Evolutionary conservation across 148 eudicot genomes (phyloP), one percentile per base, ranked within the genome.

Genomic region (Vaccinium darrowii): DNA sequence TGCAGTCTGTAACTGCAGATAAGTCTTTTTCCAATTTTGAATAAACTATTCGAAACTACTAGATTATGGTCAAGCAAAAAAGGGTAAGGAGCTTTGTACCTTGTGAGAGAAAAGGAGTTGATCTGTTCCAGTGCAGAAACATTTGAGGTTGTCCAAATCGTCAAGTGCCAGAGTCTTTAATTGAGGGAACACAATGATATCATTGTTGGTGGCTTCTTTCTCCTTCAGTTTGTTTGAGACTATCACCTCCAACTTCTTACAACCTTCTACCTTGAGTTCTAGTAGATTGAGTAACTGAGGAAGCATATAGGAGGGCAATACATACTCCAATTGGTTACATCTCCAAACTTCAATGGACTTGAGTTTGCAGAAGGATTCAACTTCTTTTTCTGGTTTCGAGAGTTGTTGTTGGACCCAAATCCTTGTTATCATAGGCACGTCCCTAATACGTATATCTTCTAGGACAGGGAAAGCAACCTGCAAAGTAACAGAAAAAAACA

Each of bases 281-380:
- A 14, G 5, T 16, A 15, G 5, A 16, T 58, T 58, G 5, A 18
- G 21, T 58, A 58, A 16, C n/a, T 58, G 63, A 58, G 63, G 63
- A 15, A 58, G 21, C 63, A 58, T 58, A 15, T 16, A 58, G 5
- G 63, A 58, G 5, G 63, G 63, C 15, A 58, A 58, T 58, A 16
- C 21, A 58, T 58, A 58, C 5, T 2, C 63, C 63, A 58, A 16
- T 18, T 58, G 21, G 1, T 58, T 0, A 58, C 21, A 58, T 0
- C 8, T 0, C 9, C n/a, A 0, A 18, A 16, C 63, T 2, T 0
- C 0, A 14, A 58, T 5, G 0, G 1, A 2, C 7, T 2, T 0
- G 15, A 58, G 63, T 18, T 58, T 58, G 21, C n/a, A 58, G 4
- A 15, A 58, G 63, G 63, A 16, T 16, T 16, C 6, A 58, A 18